Base-by-base conservation (phyloP, 768 basidiomycete genomes). In the Suillus bovinus region DNA sequence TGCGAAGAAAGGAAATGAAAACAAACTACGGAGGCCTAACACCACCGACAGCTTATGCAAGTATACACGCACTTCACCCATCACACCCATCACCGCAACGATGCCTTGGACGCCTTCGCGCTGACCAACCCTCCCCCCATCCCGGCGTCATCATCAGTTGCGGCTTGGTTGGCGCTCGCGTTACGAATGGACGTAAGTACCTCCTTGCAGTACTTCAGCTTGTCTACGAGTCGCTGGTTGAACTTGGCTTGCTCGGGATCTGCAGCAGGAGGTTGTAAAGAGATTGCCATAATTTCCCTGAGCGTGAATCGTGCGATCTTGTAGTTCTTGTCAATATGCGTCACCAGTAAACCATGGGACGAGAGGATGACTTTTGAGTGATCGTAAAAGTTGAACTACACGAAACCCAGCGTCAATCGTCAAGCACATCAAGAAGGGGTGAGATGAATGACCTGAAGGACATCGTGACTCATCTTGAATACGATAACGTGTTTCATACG, bases 371-470 rank as follows among this genome's bases (percentile, higher is more conserved):
- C 78, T 74, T 99, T 99, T 46, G 92, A 90, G 78, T 99, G 97
- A 77, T 99, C 97, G 74, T 93, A 93, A 75, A 98, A 99, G 80
- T 99, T 99, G 84, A 98, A 98, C 96, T 99, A 72, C 3, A 38
- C 5, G 4, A 16, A 34, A 17, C 52, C 56, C 27, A 57, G 7
- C 6, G 38, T 53, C n/a, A 59, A 58, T 41, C 38, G 33, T 22
- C 10, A 44, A 22, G 34, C 56, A 55, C 22, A 49, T 17, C 61
- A 27, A 46, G 17, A 52, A 17, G 61, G 46, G 49, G 47, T 53
- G 47, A 27, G n/a, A 47, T 36, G n/a, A 67, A 83, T 50, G 62
- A 93, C 95, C 86, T 98, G 96, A n/a, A 98, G 76, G 60, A 94
- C 88, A 69, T 96, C 95, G 70, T 97, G 94, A 75, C 93, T 95